Evolutionary conservation across 2,329 filamentous ascomycete species (phyloP).

Genomic region (Fusarium cyanostomum): DNA sequence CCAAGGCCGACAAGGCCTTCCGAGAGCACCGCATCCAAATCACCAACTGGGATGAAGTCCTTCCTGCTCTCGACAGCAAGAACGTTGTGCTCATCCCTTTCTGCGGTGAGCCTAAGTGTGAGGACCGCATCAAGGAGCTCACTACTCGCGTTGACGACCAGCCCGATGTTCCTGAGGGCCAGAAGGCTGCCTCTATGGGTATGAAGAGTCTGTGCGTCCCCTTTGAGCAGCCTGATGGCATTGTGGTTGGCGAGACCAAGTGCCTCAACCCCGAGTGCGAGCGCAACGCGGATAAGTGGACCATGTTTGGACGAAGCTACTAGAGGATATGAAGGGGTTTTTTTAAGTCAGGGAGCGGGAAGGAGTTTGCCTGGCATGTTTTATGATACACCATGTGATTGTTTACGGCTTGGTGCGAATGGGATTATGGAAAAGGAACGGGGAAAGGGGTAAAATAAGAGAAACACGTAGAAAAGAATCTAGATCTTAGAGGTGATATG

Average conservation of each 20-base stretch:
- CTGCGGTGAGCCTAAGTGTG: constrained; percentile 83
- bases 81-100: constrained; percentile 93
- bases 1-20: constrained; percentile 80
- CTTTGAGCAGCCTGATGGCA: constrained; percentile 85
- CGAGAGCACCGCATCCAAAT: constrained; percentile 81
- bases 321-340: constrained; percentile 47
- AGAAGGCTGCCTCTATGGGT: constrained; percentile 67
- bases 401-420: constrained; percentile 43
- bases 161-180: constrained; percentile 60
- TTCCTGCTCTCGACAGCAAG: constrained; percentile 88
- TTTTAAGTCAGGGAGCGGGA: constrained; percentile 38
- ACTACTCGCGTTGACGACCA: constrained; percentile 79
- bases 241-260: constrained; percentile 84
- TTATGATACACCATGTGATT: constrained; percentile 46
- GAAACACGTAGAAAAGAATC: constrained; percentile 35
- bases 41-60: constrained; percentile 89
- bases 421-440: constrained; percentile 38
- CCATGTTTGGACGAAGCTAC: constrained; percentile 87
- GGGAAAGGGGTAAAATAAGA: constrained; percentile 22
- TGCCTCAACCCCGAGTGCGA: constrained; percentile 91
- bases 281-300: constrained; percentile 81
- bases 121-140: constrained; percentile 94
- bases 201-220: constrained; percentile 77
- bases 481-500: constrained; percentile 35
- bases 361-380: constrained; percentile 43